Percentiles rank a stretch among this genome's conserved stretches.
Evolutionary conservation across 192 early-diverging fungal species (phyloP).

Genomic region (Geosiphon pyriformis): DNA sequence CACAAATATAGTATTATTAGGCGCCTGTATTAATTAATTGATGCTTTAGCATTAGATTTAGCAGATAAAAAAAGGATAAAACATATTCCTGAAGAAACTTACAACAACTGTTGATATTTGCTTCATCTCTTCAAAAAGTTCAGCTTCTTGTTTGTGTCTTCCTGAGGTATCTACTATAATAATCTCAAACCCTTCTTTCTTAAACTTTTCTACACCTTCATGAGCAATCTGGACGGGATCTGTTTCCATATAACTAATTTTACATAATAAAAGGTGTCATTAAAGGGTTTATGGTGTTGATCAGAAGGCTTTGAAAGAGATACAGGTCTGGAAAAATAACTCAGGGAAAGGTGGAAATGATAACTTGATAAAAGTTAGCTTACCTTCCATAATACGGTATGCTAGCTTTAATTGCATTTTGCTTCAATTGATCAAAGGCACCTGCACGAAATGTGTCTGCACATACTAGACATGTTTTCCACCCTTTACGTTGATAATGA

Average conservation of each 20-base stretch:
- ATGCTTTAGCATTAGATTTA: no score
- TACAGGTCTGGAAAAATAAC: no score
- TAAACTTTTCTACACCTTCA: slow-evolving; percentile 93
- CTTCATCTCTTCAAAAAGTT: slow-evolving; percentile 94
- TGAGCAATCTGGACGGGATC: slow-evolving; percentile 87
- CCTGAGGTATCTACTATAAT: slow-evolving; percentile 99
- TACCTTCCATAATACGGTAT: slow-evolving; percentile 89
- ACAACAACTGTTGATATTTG: slow-evolving; percentile 82
- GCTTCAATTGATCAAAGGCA: slow-evolving; percentile 97
- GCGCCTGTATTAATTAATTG: no score
- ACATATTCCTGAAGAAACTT: slow-evolving; percentile 13
- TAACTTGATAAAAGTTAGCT: not conserved
- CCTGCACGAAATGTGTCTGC: slow-evolving; percentile 97
- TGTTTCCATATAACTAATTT: slow-evolving; percentile 77
- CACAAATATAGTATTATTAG: slow-evolving; percentile 91
- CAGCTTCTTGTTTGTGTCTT: slow-evolving; percentile 89
- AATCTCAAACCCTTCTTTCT: slow-evolving; percentile 87
- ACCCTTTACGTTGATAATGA: slow-evolving; percentile 90
- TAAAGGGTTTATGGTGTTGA: not conserved
- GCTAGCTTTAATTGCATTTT: slow-evolving; percentile 96
- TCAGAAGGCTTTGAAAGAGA: not conserved
- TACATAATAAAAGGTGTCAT: no score
- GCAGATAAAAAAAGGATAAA: no score
- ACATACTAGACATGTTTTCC: slow-evolving; percentile 88
- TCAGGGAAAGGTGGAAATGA: no score